Conservation (phyloP, 164 flowering plant species). For the Protea cynaroides region DNA sequence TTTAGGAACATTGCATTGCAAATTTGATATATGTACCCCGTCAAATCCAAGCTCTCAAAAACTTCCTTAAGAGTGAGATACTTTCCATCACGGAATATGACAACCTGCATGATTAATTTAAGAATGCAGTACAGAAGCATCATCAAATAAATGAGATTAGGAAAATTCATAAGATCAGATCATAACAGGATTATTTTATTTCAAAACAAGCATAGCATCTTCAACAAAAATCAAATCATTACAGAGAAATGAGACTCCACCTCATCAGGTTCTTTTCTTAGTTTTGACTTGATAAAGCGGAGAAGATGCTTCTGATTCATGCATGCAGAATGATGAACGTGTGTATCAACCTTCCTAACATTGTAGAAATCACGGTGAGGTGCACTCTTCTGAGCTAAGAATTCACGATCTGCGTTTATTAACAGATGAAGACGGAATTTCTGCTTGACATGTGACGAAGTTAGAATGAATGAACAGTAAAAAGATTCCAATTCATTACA, state of each 20-base stretch:
- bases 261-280: slow-evolving; percentile 75
- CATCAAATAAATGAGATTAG: not conserved
- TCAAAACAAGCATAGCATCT: not conserved
- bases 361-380: slow-evolving; percentile 81
- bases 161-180: not conserved
- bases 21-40: slow-evolving; percentile 34
- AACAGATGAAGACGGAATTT: slow-evolving; percentile 64
- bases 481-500: not conserved
- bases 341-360: slow-evolving; percentile 75
- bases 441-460: slow-evolving; percentile 27
- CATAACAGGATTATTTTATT: not conserved
- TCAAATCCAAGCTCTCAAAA: slow-evolving; percentile 74
- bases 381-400: slow-evolving; percentile 69
- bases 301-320: slow-evolving; percentile 83
- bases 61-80: slow-evolving; percentile 68
- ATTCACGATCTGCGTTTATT: slow-evolving; percentile 62
- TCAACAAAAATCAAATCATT: not conserved
- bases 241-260: slow-evolving; percentile 22
- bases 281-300: slow-evolving; percentile 61
- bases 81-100: slow-evolving; percentile 74
- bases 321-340: slow-evolving; percentile 82
- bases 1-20: no score
- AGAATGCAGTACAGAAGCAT: not conserved
- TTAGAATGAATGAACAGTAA: not conserved
- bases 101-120: slow-evolving; percentile 37